Conservation (phyloP, 2,329 filamentous ascomycete genomes). For the Raffaelea arxii region DNA sequence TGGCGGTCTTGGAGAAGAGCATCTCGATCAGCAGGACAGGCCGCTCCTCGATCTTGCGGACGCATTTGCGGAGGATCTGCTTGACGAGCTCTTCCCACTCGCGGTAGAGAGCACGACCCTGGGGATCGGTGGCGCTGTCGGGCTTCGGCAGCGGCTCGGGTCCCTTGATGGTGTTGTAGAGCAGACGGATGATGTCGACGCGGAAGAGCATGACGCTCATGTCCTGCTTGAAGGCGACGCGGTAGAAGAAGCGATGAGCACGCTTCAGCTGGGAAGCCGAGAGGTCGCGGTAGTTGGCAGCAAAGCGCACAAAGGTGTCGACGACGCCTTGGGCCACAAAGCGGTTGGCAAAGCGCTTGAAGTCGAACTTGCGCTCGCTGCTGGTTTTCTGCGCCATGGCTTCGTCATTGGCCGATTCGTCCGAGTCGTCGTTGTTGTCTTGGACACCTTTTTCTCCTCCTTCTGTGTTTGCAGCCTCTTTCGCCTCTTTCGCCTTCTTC, state of each 20-base stretch:
- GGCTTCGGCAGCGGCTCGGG: constrained; percentile 60
- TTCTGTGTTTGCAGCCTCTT: constrained; percentile 22
- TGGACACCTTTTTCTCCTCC: constrained; percentile 17
- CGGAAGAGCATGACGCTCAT: constrained; percentile 81
- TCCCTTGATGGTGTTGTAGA: constrained; percentile 88
- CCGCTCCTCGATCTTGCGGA: constrained; percentile 76
- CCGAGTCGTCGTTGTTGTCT: constrained; percentile 48
- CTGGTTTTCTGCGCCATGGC: constrained; percentile 59
- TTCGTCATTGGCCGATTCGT: constrained; percentile 64
- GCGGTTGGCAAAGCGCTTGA: constrained; percentile 67
- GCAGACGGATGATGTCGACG: constrained; percentile 79
- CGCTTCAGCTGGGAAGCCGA: constrained; percentile 75
- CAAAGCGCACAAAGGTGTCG: constrained; percentile 78
- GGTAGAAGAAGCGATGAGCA: constrained; percentile 87
- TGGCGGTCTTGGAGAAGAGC: constrained; percentile 84
- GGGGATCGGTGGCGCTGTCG: constrained; percentile 45
- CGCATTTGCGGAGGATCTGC: constrained; percentile 72
- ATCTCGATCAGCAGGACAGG: constrained; percentile 83
- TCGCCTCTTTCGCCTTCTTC: constrained; percentile 56
- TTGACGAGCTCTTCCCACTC: constrained; percentile 88
- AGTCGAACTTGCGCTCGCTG: constrained; percentile 89
- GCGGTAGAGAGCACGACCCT: too few species aligned
- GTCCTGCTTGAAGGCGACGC: constrained; percentile 90
- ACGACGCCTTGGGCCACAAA: constrained; percentile 80
- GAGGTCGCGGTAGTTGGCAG: constrained; percentile 72